Evolutionary conservation across 1,139 yeast genomes (phyloP).

Genomic region (Zygosaccharomyces pseudobailii): DNA sequence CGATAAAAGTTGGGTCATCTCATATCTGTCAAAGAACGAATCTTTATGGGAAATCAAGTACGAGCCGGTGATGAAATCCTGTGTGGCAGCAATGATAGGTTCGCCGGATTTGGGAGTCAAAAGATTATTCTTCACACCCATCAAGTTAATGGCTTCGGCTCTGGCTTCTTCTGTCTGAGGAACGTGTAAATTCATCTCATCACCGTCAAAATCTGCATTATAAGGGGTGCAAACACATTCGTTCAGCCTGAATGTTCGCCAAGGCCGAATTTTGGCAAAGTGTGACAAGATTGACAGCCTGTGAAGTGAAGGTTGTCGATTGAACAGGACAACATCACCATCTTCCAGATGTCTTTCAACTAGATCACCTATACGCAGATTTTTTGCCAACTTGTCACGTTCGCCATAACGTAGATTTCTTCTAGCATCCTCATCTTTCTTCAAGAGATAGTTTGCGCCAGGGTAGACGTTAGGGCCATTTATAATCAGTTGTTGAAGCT

Average conservation of each 20-base stretch:
- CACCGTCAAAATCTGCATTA: slow-evolving; percentile 99
- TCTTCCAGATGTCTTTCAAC: slow-evolving; percentile 98
- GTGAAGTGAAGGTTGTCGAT: slow-evolving; percentile 97
- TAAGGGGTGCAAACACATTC: slow-evolving; percentile 99
- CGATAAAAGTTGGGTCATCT: slow-evolving; percentile 73
- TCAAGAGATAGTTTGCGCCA: slow-evolving; percentile 89
- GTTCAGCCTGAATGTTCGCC: slow-evolving; percentile 95
- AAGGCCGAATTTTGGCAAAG: slow-evolving; percentile 92
- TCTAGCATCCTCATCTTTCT: slow-evolving; percentile 79
- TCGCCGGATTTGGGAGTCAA: slow-evolving; percentile 97
- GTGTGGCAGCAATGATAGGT: slow-evolving; percentile 99
- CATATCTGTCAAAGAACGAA: slow-evolving; percentile 83
- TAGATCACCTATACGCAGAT: slow-evolving; percentile 79
- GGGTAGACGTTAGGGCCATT: slow-evolving; percentile 92
- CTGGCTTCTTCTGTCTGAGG: slow-evolving; percentile 99
- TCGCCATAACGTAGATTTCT: slow-evolving; percentile 89
- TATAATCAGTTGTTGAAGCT: slow-evolving; percentile 64
- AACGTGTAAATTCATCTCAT: slow-evolving; percentile 98
- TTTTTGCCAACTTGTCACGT: slow-evolving; percentile 68
- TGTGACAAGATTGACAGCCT: slow-evolving; percentile 91
- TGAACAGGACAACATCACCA: slow-evolving; percentile 92
- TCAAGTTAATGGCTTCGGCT: slow-evolving; percentile 93
- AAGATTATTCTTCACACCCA: slow-evolving; percentile 96
- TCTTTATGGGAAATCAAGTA: slow-evolving; percentile 90
- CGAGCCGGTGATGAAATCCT: slow-evolving; percentile 97